Percentiles rank a stretch among this genome's conserved stretches.
Conservation (phyloP, 208 protist species). For the Trypanosoma mega region DNA sequence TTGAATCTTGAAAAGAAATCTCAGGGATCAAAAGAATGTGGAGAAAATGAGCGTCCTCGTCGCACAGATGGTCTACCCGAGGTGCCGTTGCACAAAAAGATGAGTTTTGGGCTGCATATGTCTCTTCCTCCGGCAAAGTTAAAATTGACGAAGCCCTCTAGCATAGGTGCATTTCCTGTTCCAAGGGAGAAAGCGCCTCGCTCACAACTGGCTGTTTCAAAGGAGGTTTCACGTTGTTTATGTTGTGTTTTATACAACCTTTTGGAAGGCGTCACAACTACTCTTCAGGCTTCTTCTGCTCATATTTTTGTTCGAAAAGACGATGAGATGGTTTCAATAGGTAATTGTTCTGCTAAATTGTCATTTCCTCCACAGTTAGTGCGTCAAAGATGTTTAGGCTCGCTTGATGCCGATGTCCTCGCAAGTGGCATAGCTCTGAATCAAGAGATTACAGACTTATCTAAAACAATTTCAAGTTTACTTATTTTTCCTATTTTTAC, state of each 20-base stretch:
- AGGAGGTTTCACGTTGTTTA: conserved; percentile 62
- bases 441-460: conserved; percentile 45
- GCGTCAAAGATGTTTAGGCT: conserved; percentile 65
- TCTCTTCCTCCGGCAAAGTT: conserved; percentile 1
- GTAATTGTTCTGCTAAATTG: conserved; percentile 66
- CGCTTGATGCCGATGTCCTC: conserved; percentile 75
- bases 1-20: background rate
- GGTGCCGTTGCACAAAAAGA: conserved; percentile 10
- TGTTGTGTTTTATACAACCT: conserved; percentile 79
- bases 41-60: conserved; percentile 19
- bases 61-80: conserved; percentile 24
- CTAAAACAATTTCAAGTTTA: conserved; percentile 37
- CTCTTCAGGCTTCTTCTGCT: conserved; percentile 52
- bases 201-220: conserved; percentile 44
- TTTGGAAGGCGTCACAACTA: conserved; percentile 51
- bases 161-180: conserved; percentile 39
- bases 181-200: conserved; percentile 33
- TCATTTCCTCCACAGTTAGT: conserved; percentile 76
- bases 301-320: conserved; percentile 75
- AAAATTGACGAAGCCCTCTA: conserved; percentile 41
- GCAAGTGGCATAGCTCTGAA: conserved; percentile 84
- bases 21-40: conserved; percentile 7
- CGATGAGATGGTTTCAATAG: conserved; percentile 84
- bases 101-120: background rate
- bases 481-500: conserved; percentile 77